Evolutionary conservation across 2,329 filamentous ascomycete species (phyloP).

Genomic region (Alternaria rosae): DNA sequence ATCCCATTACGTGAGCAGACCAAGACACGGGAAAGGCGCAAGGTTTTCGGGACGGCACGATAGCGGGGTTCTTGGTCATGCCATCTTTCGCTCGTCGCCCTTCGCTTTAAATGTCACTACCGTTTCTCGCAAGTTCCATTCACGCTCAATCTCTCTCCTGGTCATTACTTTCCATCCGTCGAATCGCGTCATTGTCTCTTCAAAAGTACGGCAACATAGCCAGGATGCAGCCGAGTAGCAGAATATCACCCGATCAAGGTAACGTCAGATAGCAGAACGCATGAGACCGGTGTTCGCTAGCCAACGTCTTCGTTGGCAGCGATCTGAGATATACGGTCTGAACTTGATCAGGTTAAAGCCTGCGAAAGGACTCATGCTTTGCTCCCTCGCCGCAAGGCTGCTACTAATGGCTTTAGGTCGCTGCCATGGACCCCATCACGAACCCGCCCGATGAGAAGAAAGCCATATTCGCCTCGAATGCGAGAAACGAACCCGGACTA

Average conservation of each 20-base stretch:
- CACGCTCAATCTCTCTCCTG: background rate
- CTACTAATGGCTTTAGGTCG: slow-evolving; percentile 48
- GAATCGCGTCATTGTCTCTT: background rate
- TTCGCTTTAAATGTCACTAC: background rate
- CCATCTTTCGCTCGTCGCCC: background rate
- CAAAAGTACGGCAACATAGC: slow-evolving; percentile 37
- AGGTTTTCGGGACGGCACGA: slow-evolving; percentile 3
- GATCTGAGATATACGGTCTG: slow-evolving; percentile 63
- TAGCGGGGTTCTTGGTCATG: slow-evolving; percentile 2
- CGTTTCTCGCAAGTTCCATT: background rate
- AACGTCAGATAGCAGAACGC: slow-evolving; percentile 41
- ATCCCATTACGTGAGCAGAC: background rate
- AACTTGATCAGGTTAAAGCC: slow-evolving; percentile 63
- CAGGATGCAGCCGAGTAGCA: slow-evolving; percentile 45
- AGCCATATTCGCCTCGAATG: slow-evolving; percentile 31
- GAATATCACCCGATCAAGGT: slow-evolving; percentile 48
- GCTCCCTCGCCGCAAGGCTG: slow-evolving; percentile 27
- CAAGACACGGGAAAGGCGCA: slow-evolving; percentile 7
- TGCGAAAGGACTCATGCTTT: slow-evolving; percentile 64
- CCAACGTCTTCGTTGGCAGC: slow-evolving; percentile 8
- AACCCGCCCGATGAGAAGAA: slow-evolving; percentile 18
- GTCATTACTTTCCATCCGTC: background rate
- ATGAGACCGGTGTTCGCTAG: slow-evolving; percentile 50
- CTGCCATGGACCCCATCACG: slow-evolving; percentile 27
- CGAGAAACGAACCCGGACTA: slow-evolving; percentile 16